A percentile compares a stretch with the other conserved stretches of the same genome.
Conservation (phyloP, 2,329 filamentous ascomycete genomes). For the Dactylellina sp. region DNA sequence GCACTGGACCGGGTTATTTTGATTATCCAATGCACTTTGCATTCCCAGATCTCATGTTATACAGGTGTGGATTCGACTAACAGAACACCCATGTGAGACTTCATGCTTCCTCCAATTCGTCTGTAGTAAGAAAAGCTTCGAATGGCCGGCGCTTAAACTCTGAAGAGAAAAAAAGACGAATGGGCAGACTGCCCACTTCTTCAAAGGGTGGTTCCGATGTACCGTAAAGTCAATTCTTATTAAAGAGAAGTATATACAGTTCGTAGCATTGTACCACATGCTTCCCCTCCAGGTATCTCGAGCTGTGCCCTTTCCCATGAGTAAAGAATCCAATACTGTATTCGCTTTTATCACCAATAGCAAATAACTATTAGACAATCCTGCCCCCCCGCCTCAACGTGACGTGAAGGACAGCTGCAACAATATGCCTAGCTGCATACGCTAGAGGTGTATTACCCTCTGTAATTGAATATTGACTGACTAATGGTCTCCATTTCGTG, state of each 20-base stretch:
- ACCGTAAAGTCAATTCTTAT: slow-evolving; percentile 26
- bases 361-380: slow-evolving; percentile 35
- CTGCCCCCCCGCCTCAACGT: no score
- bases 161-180: not conserved
- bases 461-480: slow-evolving; percentile 42
- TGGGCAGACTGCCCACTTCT: no score
- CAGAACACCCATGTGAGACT: no score
- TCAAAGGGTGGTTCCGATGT: slow-evolving; percentile 5
- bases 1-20: no score
- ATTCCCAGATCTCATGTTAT: no score
- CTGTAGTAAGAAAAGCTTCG: no score
- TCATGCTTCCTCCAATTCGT: no score
- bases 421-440: slow-evolving; percentile 46
- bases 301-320: no score
- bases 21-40: no score
- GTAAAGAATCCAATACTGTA: no score
- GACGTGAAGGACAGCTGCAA: slow-evolving; percentile 7
- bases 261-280: slow-evolving; percentile 10
- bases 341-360: not conserved
- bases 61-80: no score
- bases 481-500: slow-evolving; percentile 54
- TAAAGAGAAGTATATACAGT: slow-evolving; percentile 30
- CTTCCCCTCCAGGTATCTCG: slow-evolving; percentile 23
- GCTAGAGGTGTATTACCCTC: slow-evolving; percentile 25
- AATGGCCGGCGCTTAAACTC: not conserved